Conservation (phyloP, 371 early-diverging fungal species). For the Parasitella parasitica region DNA sequence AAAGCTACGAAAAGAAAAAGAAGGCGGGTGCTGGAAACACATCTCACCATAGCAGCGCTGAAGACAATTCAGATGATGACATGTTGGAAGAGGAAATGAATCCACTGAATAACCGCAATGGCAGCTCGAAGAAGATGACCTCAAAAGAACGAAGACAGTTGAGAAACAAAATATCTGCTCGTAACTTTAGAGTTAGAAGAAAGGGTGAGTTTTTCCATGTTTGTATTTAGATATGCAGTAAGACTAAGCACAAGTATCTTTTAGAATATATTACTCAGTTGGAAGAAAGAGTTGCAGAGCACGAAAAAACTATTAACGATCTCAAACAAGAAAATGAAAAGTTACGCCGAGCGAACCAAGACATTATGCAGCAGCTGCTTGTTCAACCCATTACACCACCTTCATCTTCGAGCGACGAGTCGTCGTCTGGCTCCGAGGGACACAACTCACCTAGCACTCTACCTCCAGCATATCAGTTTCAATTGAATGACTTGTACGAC, state of each 20-base stretch:
- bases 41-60: conserved; percentile 8
- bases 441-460: conserved; percentile 13
- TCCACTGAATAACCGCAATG: background rate
- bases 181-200: conserved; percentile 84
- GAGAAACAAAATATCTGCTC: conserved; percentile 87
- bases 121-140: conserved; percentile 51
- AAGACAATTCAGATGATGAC: conserved; percentile 23
- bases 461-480: conserved; percentile 10
- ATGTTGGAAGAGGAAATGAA: conserved; percentile 11
- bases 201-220: conserved; percentile 59
- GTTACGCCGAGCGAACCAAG: conserved; percentile 15
- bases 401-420: conserved; percentile 3
- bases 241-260: too few species aligned
- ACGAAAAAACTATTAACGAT: conserved; percentile 17
- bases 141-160: conserved; percentile 81
- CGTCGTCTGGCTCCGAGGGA: conserved; percentile 17
- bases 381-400: conserved; percentile 59
- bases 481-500: conserved; percentile 18
- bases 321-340: conserved; percentile 22
- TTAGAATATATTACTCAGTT: conserved; percentile 71
- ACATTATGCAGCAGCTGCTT: conserved; percentile 15
- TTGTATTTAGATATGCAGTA: background rate
- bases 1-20: conserved; percentile 19
- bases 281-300: conserved; percentile 49
- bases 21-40: background rate